Conservation (phyloP, 2,329 filamentous ascomycete genomes). For the Chaetomiaceae sp. region DNA sequence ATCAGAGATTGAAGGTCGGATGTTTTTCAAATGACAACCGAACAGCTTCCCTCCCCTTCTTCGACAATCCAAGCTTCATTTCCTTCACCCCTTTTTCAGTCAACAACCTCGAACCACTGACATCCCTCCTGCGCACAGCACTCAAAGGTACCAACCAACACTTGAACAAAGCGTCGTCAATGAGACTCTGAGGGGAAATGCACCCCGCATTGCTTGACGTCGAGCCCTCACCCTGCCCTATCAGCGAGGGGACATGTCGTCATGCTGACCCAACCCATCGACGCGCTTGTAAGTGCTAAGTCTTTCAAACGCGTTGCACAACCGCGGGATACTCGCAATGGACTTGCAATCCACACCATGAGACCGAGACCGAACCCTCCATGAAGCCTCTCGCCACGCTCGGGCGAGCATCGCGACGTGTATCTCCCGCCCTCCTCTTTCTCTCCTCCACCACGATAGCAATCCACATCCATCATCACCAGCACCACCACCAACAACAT, state of each 20-base stretch:
- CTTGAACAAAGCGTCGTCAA: no score
- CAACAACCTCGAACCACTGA: no score
- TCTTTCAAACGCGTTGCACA: neutral
- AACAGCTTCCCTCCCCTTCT: no score
- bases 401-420: neutral
- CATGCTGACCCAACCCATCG: conserved; percentile 3
- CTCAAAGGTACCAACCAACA: no score
- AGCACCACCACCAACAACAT: neutral
- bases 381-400: conserved; percentile 4
- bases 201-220: conserved; percentile 5
- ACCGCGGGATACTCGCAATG: neutral
- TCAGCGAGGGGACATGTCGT: neutral
- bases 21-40: no score
- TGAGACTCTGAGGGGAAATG: no score
- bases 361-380: neutral
- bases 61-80: no score
- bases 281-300: neutral
- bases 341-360: neutral
- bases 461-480: neutral
- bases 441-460: neutral
- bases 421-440: no score
- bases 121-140: no score
- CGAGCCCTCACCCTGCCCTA: neutral
- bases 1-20: no score
- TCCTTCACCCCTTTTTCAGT: no score